A percentile compares a stretch with the other conserved stretches of the same genome.
Conservation (phyloP, 164 flowering plant species). For the Protea cynaroides region DNA sequence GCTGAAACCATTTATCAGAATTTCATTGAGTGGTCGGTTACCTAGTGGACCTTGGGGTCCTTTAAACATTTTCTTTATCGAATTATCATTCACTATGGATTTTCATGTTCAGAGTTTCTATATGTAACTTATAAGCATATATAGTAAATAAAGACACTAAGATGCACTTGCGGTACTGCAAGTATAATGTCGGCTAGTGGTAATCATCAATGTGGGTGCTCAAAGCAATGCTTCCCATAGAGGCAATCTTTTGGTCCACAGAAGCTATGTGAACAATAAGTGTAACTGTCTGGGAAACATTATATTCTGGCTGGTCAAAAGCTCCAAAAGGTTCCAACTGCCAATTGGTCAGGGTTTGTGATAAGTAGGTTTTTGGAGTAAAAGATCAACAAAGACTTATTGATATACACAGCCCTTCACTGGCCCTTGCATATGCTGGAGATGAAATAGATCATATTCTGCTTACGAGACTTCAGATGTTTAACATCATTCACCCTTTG, state of each 20-base stretch:
- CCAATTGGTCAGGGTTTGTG: not conserved
- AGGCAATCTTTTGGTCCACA: not conserved
- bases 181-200: not conserved
- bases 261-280: not conserved
- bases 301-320: not conserved
- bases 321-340: not conserved
- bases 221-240: slow-evolving; percentile 1
- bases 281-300: not conserved
- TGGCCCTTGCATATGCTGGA: not conserved
- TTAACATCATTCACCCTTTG: not conserved
- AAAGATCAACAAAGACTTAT: not conserved
- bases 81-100: not conserved
- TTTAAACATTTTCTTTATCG: no score
- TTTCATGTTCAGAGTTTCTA: not conserved
- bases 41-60: no score
- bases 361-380: slow-evolving; percentile 1
- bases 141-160: not conserved
- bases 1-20: no score
- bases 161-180: not conserved
- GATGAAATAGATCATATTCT: not conserved
- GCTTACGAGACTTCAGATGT: not conserved
- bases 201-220: not conserved
- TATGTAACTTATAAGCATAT: not conserved
- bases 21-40: no score
- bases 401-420: not conserved